phyloP scores from a whole-genome alignment of 2,329 filamentous ascomycete species.

The Rhynchosporium graminicola region DNA sequence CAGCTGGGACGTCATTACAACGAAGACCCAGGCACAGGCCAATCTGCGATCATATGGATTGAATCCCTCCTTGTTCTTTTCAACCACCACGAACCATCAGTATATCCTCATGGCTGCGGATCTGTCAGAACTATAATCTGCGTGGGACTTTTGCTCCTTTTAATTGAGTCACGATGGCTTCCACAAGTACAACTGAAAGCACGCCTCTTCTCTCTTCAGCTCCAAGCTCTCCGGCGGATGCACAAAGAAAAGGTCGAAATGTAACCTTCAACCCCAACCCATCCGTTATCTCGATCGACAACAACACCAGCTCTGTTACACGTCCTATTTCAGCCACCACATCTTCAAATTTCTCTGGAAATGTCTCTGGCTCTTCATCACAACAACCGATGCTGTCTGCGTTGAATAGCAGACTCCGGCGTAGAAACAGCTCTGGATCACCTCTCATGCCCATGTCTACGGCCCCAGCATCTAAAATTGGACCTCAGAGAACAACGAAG shows the following conservation, averaged over 20 bases:
- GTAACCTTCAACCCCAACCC: constrained; percentile 78
- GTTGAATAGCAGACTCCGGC: constrained; percentile 82
- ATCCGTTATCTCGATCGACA: constrained; percentile 60
- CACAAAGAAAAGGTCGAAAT: constrained; percentile 46
- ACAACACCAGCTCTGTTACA: constrained; percentile 48
- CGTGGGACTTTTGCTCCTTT: constrained; percentile 13
- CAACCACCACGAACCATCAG: constrained; percentile 1
- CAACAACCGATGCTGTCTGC: constrained; percentile 69
- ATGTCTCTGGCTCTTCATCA: constrained; percentile 29
- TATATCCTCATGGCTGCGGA: constrained; percentile 18
- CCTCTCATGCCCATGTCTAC: constrained; percentile 43
- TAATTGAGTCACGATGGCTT: constrained; percentile 29
- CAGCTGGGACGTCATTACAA: constrained; percentile 1
- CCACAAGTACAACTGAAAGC: constrained; percentile 28
- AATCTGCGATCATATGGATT: background rate
- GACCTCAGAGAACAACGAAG: constrained; percentile 91
- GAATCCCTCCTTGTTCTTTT: constrained; percentile 6
- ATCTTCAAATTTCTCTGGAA: constrained; percentile 41
- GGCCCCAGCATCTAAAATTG: constrained; percentile 66
- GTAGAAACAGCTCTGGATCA: constrained; percentile 78
- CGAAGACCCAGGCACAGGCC: background rate
- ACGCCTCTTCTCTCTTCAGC: constrained; percentile 31
- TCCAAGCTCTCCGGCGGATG: constrained; percentile 23
- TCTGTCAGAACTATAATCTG: constrained; percentile 13
- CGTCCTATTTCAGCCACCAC: constrained; percentile 37